phyloP scores from a whole-genome alignment of 1,139 yeast species.

The Candida neerlandica region DNA sequence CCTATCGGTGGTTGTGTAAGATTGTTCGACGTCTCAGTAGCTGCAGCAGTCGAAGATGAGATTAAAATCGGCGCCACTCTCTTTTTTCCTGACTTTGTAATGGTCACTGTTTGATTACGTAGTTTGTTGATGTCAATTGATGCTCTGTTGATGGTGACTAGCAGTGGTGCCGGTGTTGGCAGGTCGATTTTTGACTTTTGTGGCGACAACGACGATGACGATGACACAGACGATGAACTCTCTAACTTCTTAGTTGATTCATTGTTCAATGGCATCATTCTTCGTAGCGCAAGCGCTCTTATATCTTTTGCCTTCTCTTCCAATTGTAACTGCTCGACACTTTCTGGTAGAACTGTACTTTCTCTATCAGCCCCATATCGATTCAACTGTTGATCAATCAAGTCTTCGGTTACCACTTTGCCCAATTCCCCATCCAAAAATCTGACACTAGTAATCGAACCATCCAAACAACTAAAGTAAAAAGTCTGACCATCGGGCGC shows the following conservation, averaged over 20 bases:
- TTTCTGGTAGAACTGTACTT: conserved; percentile 81
- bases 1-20: conserved; percentile 3
- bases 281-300: conserved; percentile 11
- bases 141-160: not conserved
- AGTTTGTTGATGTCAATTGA: conserved; percentile 14
- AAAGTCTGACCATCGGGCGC: conserved; percentile 73
- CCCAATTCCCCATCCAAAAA: conserved; percentile 82
- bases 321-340: conserved; percentile 71
- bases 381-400: conserved; percentile 66
- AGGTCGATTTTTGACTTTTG: conserved; percentile 1
- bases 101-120: conserved; percentile 37
- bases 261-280: conserved; percentile 13
- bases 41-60: conserved; percentile 41
- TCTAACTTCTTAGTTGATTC: not conserved
- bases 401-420: conserved; percentile 63
- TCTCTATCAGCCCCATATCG: conserved; percentile 90
- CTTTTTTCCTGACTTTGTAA: conserved; percentile 80
- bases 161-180: conserved; percentile 7
- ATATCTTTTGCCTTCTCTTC: conserved; percentile 50
- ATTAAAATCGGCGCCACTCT: conserved; percentile 86
- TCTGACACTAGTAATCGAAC: conserved; percentile 69
- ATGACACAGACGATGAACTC: conserved; percentile 7
- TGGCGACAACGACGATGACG: too few species aligned
- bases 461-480: conserved; percentile 81
- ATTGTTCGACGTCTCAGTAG: conserved; percentile 4